These are phyloP conservation scores for Penicillium psychrosexuale DNA, from an alignment of 2,329 filamentous ascomycete genomes.

Conservation along the genomic window DNA sequence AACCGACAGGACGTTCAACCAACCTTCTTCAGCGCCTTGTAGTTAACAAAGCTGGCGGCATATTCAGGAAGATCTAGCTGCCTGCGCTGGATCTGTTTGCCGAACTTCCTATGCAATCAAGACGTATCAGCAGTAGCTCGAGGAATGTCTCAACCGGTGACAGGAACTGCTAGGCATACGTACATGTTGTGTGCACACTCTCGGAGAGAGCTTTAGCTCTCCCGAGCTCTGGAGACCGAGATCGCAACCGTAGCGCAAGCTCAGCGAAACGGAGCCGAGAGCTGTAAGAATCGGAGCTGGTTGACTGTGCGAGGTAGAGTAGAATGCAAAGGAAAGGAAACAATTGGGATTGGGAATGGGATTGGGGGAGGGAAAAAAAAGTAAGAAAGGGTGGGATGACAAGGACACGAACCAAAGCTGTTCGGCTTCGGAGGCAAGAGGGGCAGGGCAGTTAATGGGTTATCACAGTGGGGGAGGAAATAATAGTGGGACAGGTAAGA, in stretches of 20 bases:
- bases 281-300: not conserved
- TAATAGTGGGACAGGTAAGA: constrained; percentile 19
- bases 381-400: not conserved
- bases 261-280: not conserved
- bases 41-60: constrained; percentile 98
- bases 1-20: not conserved
- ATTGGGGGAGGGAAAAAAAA: not conserved
- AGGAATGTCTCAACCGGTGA: not conserved
- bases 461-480: constrained; percentile 16
- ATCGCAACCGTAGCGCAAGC: not conserved
- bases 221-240: constrained; percentile 7
- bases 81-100: constrained; percentile 98
- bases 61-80: constrained; percentile 99
- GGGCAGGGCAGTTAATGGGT: constrained; percentile 13
- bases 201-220: constrained; percentile 15
- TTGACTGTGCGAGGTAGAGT: not conserved
- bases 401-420: constrained; percentile 1
- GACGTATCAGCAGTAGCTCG: constrained; percentile 1
- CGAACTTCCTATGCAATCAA: constrained; percentile 78
- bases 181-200: constrained; percentile 5
- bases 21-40: constrained; percentile 98
- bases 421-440: constrained; percentile 11
- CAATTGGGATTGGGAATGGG: not conserved
- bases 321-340: not conserved
- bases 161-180: not conserved